Percentiles rank a stretch among this genome's conserved stretches.
Conservation (phyloP, 768 basidiomycete genomes). For the Wakefieldia striispora region DNA sequence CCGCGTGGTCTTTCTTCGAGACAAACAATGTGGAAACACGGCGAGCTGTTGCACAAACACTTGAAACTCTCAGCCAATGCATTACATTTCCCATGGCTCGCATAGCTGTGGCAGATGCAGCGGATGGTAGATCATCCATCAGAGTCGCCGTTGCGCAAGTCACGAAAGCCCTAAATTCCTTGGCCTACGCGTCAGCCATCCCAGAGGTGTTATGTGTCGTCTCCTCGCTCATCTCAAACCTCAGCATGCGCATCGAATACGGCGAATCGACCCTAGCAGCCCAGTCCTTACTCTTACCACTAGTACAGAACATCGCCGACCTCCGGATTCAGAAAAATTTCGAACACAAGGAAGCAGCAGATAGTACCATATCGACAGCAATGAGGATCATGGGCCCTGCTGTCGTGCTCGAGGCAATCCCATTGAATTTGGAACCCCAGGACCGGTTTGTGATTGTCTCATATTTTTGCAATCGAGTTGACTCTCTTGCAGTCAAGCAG, state of each 20-base stretch:
- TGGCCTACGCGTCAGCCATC: constrained; percentile 71
- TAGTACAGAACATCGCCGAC: constrained; percentile 71
- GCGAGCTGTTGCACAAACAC: constrained; percentile 60
- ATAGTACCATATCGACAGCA: constrained; percentile 72
- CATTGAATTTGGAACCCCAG: constrained; percentile 81
- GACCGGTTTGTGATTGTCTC: constrained; percentile 55
- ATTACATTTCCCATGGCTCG: constrained; percentile 63
- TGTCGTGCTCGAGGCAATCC: constrained; percentile 67
- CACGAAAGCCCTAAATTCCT: constrained; percentile 65
- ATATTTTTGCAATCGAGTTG: constrained; percentile 1
- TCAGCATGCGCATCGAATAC: constrained; percentile 50
- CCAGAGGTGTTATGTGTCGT: constrained; percentile 77
- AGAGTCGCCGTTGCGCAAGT: constrained; percentile 61
- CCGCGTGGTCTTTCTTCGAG: constrained; percentile 75
- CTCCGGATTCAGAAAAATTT: constrained; percentile 78
- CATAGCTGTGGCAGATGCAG: constrained; percentile 46
- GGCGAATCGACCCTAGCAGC: constrained; percentile 53
- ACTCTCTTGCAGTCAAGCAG: constrained; percentile 51
- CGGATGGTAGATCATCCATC: constrained; percentile 52
- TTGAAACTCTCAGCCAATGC: constrained; percentile 64
- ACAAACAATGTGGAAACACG: constrained; percentile 59
- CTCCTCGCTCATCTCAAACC: constrained; percentile 62
- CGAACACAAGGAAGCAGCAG: constrained; percentile 87
- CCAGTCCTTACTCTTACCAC: constrained; percentile 63
- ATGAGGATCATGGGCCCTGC: constrained; percentile 87